Base-by-base conservation (phyloP, 2,329 filamentous ascomycete genomes). In the Xylaria sp. region DNA sequence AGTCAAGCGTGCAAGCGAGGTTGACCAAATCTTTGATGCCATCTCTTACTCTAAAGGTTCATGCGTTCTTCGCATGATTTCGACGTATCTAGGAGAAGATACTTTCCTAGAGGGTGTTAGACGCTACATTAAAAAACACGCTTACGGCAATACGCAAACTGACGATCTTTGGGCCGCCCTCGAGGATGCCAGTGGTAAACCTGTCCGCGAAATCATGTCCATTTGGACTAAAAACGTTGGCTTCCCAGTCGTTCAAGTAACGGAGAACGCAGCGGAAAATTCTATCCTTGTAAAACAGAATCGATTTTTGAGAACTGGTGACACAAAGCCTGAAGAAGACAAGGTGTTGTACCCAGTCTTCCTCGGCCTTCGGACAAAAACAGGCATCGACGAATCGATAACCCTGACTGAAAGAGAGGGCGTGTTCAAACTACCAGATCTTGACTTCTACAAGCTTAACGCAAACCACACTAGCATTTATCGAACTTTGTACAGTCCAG, bases 21-120 rank as follows among this genome's bases (percentile, higher is more conserved):
- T 98, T 80, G 97, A 97, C 82, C 94, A 98, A 83, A 98, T 98
- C 75, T 98, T 98, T 76, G 95, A 98, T 79, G 93, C 94, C 71
- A 98, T 98, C 74, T 98, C 95, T 0, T 98, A 98, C 83, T 94
- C 94, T 65, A 98, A 98, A 84, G 95, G 95, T 20, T 98, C 94
- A 12, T 97, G 94, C 75, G 94, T 98, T 41, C 86, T 98, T 70
- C 92, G 95, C 78, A 98, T 98, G 95, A 94, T 98, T 73, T 97
- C 95, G 23, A 97, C 94, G 73, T 97, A 97, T 77, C 86, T 98
- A 28, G 95, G 95, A 60, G 95, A 98, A 80, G 94, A 98, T 52
- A 86, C 89, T 20, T 98, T 98, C 86, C 89, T 98, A 79, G 93
- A 98, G 79, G 95, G 95, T 78, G 92, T 98, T 63, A 90, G 94